Conservation (phyloP, 2,329 filamentous ascomycete genomes). For the Endoconidiophora laricicola region DNA sequence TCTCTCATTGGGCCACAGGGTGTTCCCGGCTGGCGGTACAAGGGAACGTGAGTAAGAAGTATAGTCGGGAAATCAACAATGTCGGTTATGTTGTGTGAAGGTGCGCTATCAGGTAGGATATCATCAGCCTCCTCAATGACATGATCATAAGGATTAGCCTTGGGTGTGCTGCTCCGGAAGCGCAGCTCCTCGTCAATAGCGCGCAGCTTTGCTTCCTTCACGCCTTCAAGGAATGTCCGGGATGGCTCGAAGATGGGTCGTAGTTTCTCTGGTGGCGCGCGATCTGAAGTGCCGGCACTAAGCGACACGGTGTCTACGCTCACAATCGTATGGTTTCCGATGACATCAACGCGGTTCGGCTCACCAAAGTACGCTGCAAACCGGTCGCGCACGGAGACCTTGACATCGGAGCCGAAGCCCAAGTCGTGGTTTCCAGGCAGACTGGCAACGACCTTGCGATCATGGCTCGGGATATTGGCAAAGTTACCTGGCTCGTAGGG, state of each 20-base stretch:
- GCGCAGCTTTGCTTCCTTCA: conserved; percentile 47
- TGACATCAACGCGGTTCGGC: conserved; percentile 74
- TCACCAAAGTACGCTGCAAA: conserved; percentile 85
- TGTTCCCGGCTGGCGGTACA: conserved; percentile 67
- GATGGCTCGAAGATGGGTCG: conserved; percentile 57
- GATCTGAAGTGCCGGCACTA: conserved; percentile 47
- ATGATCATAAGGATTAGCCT: conserved; percentile 30
- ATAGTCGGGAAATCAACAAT: conserved; percentile 62
- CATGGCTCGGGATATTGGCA: conserved; percentile 42
- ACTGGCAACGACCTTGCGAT: conserved; percentile 65
- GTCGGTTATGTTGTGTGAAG: conserved; percentile 26
- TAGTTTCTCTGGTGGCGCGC: conserved; percentile 34
- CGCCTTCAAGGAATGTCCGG: conserved; percentile 55
- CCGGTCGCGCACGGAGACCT: conserved; percentile 60
- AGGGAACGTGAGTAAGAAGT: conserved; percentile 76
- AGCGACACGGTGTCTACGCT: conserved; percentile 79
- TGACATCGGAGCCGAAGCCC: conserved; percentile 75
- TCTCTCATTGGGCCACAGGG: conserved; percentile 80
- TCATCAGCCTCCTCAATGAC: conserved; percentile 15
- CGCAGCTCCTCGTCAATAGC: conserved; percentile 53
- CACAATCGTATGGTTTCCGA: conserved; percentile 91
- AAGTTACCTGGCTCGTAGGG: conserved; percentile 31
- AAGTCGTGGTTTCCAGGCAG: conserved; percentile 91
- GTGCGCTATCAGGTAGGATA: neutral
- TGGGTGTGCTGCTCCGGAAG: conserved; percentile 35